Percentiles rank a stretch among this genome's conserved stretches.
Evolutionary conservation across 75 land plant species (phyloP).

Genomic region (Pinus tabuliformis): DNA sequence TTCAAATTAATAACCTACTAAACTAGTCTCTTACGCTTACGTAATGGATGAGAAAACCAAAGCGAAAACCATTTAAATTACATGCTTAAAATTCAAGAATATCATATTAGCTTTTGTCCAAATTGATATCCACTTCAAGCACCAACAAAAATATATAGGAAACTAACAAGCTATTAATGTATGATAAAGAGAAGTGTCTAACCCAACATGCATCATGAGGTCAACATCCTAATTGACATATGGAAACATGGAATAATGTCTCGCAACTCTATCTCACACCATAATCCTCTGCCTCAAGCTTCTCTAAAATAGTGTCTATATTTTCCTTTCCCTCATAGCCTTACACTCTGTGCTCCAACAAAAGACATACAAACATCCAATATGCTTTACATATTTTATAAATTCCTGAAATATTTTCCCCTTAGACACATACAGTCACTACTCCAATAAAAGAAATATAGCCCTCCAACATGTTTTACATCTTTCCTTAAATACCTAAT

Average conservation of each 20-base stretch:
- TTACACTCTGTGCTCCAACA: neutral
- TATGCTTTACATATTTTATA: neutral
- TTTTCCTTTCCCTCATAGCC: slow-evolving; percentile 57
- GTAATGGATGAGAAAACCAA: no score
- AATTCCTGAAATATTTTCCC: slow-evolving; percentile 30
- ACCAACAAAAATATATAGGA: no score
- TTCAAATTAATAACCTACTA: no score
- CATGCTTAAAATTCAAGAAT: no score
- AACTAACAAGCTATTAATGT: no score
- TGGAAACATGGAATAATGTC: slow-evolving; percentile 44
- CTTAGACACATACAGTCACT: neutral
- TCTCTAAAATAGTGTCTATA: slow-evolving; percentile 45
- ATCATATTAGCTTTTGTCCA: no score
- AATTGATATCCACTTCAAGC: no score
- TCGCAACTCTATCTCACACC: slow-evolving; percentile 31
- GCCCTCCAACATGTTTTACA: neutral
- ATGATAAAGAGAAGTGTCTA: slow-evolving; percentile 1
- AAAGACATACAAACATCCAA: neutral
- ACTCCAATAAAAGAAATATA: slow-evolving; percentile 4
- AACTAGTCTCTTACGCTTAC: no score
- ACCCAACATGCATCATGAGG: slow-evolving; percentile 85
- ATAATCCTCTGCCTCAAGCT: slow-evolving; percentile 24
- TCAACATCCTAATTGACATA: slow-evolving; percentile 64
- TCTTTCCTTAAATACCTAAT: slow-evolving; percentile 27
- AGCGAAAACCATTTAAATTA: no score